A percentile compares a stretch with the other conserved stretches of the same genome.
phyloP scores from a whole-genome alignment of 2,329 filamentous ascomycete genomes.

The Venturia asperata region DNA sequence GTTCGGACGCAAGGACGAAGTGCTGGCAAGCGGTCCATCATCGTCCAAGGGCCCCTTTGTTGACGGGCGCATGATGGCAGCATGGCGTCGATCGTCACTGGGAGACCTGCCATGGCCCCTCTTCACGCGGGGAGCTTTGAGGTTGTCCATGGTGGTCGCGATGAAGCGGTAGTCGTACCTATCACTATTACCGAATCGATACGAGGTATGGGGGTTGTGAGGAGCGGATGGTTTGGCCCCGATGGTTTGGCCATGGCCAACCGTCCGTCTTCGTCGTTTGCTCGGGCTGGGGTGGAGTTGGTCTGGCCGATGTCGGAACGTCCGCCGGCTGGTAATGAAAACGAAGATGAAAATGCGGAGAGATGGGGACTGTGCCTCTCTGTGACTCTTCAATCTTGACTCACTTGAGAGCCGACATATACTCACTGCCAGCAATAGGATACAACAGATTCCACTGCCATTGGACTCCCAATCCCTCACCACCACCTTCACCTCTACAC shows the following conservation, averaged over 20 bases:
- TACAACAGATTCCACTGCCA: neutral
- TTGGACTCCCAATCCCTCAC: neutral
- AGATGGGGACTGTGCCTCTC: too few relatives aligned
- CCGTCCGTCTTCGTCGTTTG: too few relatives aligned
- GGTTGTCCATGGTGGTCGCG: neutral
- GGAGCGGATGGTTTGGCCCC: too few relatives aligned
- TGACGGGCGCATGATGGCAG: slow-evolving; percentile 56
- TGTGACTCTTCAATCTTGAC: too few relatives aligned
- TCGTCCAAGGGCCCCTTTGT: slow-evolving; percentile 68
- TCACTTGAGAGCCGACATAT: too few relatives aligned
- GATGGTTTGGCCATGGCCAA: too few relatives aligned
- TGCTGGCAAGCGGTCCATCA: slow-evolving; percentile 39
- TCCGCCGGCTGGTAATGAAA: neutral
- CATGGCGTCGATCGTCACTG: slow-evolving; percentile 30
- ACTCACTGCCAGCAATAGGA: too few relatives aligned
- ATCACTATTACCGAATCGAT: too few relatives aligned
- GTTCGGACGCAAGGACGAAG: slow-evolving; percentile 8
- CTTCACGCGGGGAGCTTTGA: slow-evolving; percentile 7
- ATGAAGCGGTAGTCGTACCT: too few relatives aligned
- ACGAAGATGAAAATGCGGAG: neutral
- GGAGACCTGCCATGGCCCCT: slow-evolving; percentile 17
- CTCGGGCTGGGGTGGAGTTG: too few relatives aligned
- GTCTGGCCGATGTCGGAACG: neutral
- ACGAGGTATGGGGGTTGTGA: too few relatives aligned
- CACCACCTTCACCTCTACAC: neutral